Evolutionary conservation across 495 filamentous ascomycete genomes (phyloP).

Genomic region (Tirmania nivea): DNA sequence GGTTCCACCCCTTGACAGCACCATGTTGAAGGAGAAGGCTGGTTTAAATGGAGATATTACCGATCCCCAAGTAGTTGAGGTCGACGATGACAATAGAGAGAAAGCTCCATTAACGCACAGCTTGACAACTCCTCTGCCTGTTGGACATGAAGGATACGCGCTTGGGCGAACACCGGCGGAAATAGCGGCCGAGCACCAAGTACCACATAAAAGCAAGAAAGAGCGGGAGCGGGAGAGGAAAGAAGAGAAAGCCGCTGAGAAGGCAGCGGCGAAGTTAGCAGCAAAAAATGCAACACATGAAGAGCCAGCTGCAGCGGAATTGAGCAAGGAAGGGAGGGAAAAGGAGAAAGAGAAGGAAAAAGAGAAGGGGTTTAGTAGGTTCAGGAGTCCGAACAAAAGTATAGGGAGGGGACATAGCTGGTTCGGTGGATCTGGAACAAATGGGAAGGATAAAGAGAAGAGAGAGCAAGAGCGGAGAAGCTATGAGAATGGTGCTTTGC

Average conservation of each 20-base stretch:
- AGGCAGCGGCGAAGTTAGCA: slow-evolving; percentile 16
- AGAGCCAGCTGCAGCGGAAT: slow-evolving; percentile 5
- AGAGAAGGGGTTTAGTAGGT: slow-evolving; percentile 2
- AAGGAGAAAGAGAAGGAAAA: slow-evolving; percentile 2
- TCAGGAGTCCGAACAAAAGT: slow-evolving; percentile 2
- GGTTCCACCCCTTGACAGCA: slow-evolving; percentile 30
- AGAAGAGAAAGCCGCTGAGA: slow-evolving; percentile 31
- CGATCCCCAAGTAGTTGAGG: slow-evolving; percentile 32
- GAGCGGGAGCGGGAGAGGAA: slow-evolving; percentile 28
- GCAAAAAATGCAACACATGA: background rate
- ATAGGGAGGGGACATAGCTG: slow-evolving; percentile 6
- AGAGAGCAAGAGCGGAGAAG: background rate
- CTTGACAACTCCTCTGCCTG: slow-evolving; percentile 11
- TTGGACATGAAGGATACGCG: slow-evolving; percentile 15
- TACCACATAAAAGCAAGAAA: slow-evolving; percentile 12
- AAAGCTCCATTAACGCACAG: slow-evolving; percentile 6
- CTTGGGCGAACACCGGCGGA: slow-evolving; percentile 14
- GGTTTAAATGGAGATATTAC: slow-evolving; percentile 34
- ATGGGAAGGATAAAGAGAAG: slow-evolving; percentile 8
- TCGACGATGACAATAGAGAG: slow-evolving; percentile 23
- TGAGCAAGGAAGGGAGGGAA: background rate
- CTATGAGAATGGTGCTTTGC: background rate
- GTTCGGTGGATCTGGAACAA: background rate
- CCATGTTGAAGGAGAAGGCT: slow-evolving; percentile 48
- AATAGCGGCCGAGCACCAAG: slow-evolving; percentile 9